A percentile compares a stretch with the other conserved stretches of the same genome.
These are phyloP conservation scores for Penicillium sp. DNA, from an alignment of 2,329 filamentous ascomycete genomes.

Conservation along the genomic window DNA sequence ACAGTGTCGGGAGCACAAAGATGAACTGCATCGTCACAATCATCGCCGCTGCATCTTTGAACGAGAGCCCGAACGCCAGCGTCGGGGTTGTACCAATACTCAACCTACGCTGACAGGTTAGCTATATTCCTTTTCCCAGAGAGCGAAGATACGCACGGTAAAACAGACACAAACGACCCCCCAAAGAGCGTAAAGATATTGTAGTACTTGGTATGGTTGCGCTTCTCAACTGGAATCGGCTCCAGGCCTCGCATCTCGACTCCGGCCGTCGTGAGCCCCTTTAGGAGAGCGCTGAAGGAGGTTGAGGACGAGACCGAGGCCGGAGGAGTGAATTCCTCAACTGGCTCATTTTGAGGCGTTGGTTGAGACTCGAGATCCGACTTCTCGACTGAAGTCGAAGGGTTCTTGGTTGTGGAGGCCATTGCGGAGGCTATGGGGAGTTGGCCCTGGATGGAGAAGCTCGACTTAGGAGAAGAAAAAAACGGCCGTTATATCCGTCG, in stretches of 20 bases:
- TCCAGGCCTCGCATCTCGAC: constrained; percentile 4
- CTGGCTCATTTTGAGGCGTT: background rate
- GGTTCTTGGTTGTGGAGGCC: background rate
- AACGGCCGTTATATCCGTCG: background rate
- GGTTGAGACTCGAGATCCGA: background rate
- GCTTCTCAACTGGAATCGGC: constrained; percentile 1
- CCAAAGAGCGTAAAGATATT: constrained; percentile 5
- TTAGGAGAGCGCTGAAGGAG: background rate
- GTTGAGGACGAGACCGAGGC: background rate
- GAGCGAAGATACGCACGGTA: background rate
- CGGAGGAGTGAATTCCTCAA: background rate
- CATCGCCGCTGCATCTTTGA: constrained; percentile 4
- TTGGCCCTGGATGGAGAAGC: background rate
- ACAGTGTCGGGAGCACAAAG: constrained; percentile 6
- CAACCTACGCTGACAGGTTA: background rate
- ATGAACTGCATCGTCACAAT: constrained; percentile 7
- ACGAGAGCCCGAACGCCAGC: constrained; percentile 1
- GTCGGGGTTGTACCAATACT: constrained; percentile 3
- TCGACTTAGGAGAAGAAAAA: background rate
- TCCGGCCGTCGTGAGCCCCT: constrained; percentile 3
- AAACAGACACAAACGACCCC: background rate
- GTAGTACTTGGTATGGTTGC: constrained; percentile 7
- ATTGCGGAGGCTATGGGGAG: background rate
- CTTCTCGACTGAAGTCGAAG: background rate
- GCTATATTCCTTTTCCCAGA: background rate